Percentiles rank a stretch among this genome's conserved stretches.
Conservation (phyloP, 2,329 filamentous ascomycete genomes). For the Epichloe sibirici region DNA sequence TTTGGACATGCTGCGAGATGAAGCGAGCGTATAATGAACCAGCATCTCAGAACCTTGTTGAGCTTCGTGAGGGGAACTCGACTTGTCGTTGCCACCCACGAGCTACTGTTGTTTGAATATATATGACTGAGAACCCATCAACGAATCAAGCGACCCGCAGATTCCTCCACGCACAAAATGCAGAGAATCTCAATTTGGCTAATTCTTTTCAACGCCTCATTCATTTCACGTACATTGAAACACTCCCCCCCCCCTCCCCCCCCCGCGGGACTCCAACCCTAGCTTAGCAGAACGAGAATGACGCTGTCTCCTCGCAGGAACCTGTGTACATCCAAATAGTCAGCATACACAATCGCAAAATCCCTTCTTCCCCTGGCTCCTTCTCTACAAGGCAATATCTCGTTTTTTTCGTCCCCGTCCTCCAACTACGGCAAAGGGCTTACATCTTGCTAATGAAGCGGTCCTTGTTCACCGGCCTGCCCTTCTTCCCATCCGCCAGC, state of each 20-base stretch:
- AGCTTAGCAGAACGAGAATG: constrained; percentile 76
- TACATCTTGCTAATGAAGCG: constrained; percentile 96
- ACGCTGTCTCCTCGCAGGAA: constrained; percentile 82
- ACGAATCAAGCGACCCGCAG: too few species aligned
- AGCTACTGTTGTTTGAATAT: too few species aligned
- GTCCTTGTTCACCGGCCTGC: constrained; percentile 90
- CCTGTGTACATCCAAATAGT: constrained; percentile 30
- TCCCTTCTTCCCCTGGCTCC: background rate
- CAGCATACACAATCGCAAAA: background rate
- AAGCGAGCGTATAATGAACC: too few species aligned
- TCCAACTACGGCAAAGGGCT: background rate
- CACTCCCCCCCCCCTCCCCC: too few species aligned
- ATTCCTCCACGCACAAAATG: background rate
- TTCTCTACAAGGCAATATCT: background rate
- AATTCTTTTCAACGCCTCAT: background rate
- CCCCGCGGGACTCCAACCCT: background rate
- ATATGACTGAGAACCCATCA: too few species aligned
- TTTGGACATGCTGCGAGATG: too few species aligned
- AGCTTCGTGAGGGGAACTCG: too few species aligned
- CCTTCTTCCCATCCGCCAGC: constrained; percentile 75
- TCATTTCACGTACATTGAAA: background rate
- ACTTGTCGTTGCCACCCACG: too few species aligned
- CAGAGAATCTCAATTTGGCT: background rate
- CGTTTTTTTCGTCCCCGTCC: background rate
- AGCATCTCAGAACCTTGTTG: too few species aligned